Evolutionary conservation across 306 rosid species (phyloP), one percentile per base, ranked within the genome.

Genomic region (Rubus idaeus): DNA sequence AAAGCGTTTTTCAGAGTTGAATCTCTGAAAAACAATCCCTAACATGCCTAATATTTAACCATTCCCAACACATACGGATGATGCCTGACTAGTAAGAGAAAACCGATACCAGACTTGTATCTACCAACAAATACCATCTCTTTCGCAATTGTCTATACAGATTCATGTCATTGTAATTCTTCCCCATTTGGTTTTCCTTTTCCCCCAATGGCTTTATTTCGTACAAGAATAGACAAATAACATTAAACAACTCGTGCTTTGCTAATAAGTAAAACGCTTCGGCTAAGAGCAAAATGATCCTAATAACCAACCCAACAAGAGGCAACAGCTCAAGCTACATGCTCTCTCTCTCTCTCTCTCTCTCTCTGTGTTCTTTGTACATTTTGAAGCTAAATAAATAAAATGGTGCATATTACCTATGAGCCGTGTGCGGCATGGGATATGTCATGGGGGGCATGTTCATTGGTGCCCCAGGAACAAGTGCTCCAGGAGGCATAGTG

Each of bases 401-500:
- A 49, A 17, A 39, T 4, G 26, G 49, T 4, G 40, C 78, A 78
- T 61, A 72, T 89, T 86, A 89, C 92, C 98, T 88, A 74, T 85
- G 98, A 76, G 88, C 90, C 56, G 90, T 75, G 70, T 84, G 96
- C 1, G 88, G 84, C 97, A 89, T 90, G 51, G 92, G 90, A 71
- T 92, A 95, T 17, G 96, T 61, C 88, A 94, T 75, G 3, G 94
- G 87, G 77, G 76, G 86, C 91, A 90, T 89, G 84, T 73, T 92
- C 89, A 90, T 75, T 3, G 95, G 91, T 55, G 97, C 97, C 55
- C 95, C 95, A 0, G 97, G 87, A 73, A 91, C 96, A 41, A 93
- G 82, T 2, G 84, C 78, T 75, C 94, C 93, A 0, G 93, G 76
- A 0, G 96, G 75, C 62, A 90, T 89, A 0, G 93, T 88, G 65